phyloP scores from a whole-genome alignment of 2,329 filamentous ascomycete species.

The Fusarium staphyleae region DNA sequence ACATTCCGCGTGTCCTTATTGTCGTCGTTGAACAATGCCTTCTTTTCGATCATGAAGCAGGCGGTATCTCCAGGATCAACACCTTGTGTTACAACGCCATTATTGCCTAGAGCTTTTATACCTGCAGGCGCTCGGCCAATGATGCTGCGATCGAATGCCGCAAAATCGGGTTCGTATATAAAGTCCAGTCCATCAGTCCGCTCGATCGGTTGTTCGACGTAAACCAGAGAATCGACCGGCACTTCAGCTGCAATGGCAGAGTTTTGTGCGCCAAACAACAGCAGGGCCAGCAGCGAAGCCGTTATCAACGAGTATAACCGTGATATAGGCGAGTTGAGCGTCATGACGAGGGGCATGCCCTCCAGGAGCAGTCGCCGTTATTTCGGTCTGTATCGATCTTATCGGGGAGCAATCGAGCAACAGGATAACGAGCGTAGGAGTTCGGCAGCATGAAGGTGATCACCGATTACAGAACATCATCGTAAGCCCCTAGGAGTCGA shows the following conservation, averaged over 20 bases:
- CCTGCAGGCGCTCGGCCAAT: constrained; percentile 65
- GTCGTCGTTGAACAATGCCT: constrained; percentile 38
- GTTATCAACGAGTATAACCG: constrained; percentile 72
- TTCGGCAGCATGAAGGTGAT: constrained; percentile 24
- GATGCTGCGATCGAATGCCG: constrained; percentile 66
- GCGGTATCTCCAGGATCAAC: constrained; percentile 68
- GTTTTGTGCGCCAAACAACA: constrained; percentile 64
- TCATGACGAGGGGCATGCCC: constrained; percentile 58
- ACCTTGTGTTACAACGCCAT: constrained; percentile 66
- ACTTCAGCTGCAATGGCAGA: constrained; percentile 69
- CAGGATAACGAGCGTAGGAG: constrained; percentile 4
- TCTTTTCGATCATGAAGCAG: constrained; percentile 48
- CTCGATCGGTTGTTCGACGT: constrained; percentile 24
- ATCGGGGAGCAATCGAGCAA: constrained; percentile 19
- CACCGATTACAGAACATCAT: constrained; percentile 28
- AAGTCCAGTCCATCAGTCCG: constrained; percentile 31
- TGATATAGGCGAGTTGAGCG: constrained; percentile 74
- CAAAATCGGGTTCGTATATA: constrained; percentile 67
- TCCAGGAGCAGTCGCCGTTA: constrained; percentile 45
- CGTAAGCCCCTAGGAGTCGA: constrained; percentile 7
- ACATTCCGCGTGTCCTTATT: constrained; percentile 15
- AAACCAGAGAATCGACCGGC: constrained; percentile 15
- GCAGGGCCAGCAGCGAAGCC: constrained; percentile 62
- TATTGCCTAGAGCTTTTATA: constrained; percentile 65
- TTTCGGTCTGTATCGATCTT: constrained; percentile 9